phyloP scores from a whole-genome alignment of 148 eudicot genomes.

The Arctostaphylos glauca region DNA sequence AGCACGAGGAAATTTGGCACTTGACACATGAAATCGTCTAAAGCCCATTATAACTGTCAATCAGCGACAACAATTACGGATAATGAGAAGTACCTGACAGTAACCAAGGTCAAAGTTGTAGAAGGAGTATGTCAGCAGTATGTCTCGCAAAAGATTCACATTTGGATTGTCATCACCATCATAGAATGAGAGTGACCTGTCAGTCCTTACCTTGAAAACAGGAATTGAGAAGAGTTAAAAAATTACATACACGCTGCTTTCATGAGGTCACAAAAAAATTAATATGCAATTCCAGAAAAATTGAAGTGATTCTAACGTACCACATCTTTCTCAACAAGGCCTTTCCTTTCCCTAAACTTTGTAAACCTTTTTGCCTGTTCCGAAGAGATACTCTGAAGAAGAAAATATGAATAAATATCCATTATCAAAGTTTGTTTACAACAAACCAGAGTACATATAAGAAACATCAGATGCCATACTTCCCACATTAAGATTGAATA shows the following conservation, averaged over 20 bases:
- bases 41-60: not conserved
- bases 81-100: slow-evolving; percentile 70
- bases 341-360: slow-evolving; percentile 91
- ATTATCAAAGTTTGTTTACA: not conserved
- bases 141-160: slow-evolving; percentile 67
- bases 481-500: not conserved
- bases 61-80: not conserved
- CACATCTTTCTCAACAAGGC: slow-evolving; percentile 99
- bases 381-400: slow-evolving; percentile 74
- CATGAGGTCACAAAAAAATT: slow-evolving; percentile 4
- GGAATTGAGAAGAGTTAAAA: slow-evolving; percentile 13
- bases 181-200: slow-evolving; percentile 78
- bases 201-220: slow-evolving; percentile 77
- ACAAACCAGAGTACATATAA: not conserved
- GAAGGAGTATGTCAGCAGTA: slow-evolving; percentile 91
- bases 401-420: not conserved
- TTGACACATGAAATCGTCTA: not conserved
- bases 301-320: slow-evolving; percentile 35
- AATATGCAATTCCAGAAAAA: not conserved
- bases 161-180: slow-evolving; percentile 93
- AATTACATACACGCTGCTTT: not conserved
- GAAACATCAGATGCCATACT: not conserved
- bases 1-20: slow-evolving; percentile 5
- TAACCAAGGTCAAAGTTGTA: slow-evolving; percentile 99
- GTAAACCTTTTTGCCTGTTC: slow-evolving; percentile 91